These are phyloP conservation scores for Coemansia sp. DNA, from an alignment of 192 early-diverging fungal species.

Conservation along the genomic window DNA sequence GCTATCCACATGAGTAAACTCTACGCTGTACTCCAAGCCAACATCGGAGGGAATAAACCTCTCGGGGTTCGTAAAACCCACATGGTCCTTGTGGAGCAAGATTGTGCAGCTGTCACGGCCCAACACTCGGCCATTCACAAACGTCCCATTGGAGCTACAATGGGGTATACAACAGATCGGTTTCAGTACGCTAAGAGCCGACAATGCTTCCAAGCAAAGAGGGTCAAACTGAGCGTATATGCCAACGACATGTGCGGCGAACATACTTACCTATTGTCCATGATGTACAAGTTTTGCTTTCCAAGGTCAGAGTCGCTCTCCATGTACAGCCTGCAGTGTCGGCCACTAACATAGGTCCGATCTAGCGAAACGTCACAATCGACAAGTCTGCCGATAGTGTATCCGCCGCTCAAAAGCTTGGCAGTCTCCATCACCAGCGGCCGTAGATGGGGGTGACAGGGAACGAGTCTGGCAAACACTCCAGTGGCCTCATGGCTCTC, in stretches of 20 bases:
- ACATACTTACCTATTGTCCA: slow-evolving; percentile 31
- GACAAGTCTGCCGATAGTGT: slow-evolving; percentile 37
- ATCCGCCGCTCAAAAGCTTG: slow-evolving; percentile 31
- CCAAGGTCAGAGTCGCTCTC: slow-evolving; percentile 23
- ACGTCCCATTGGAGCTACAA: slow-evolving; percentile 52
- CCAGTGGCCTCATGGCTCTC: slow-evolving; percentile 11
- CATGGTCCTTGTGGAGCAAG: slow-evolving; percentile 46
- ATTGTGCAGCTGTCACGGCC: slow-evolving; percentile 51
- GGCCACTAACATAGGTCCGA: slow-evolving; percentile 39
- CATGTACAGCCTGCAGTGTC: slow-evolving; percentile 44
- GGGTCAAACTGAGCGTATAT: not conserved
- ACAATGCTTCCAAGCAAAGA: not conserved
- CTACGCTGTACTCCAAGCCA: slow-evolving; percentile 50
- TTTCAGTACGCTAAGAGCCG: not conserved
- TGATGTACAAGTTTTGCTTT: slow-evolving; percentile 28
- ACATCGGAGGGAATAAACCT: slow-evolving; percentile 36
- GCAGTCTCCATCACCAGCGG: slow-evolving; percentile 31
- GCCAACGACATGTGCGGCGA: not conserved
- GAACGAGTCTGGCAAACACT: slow-evolving; percentile 35
- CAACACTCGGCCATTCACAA: slow-evolving; percentile 43
- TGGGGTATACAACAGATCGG: not conserved
- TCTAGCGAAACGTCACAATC: slow-evolving; percentile 39
- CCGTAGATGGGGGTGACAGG: slow-evolving; percentile 43
- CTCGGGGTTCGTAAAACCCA: slow-evolving; percentile 30
- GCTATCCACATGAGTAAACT: slow-evolving; percentile 15